Evolutionary conservation across 345 rosid species (phyloP).

Genomic region (Populus ilicifolia): DNA sequence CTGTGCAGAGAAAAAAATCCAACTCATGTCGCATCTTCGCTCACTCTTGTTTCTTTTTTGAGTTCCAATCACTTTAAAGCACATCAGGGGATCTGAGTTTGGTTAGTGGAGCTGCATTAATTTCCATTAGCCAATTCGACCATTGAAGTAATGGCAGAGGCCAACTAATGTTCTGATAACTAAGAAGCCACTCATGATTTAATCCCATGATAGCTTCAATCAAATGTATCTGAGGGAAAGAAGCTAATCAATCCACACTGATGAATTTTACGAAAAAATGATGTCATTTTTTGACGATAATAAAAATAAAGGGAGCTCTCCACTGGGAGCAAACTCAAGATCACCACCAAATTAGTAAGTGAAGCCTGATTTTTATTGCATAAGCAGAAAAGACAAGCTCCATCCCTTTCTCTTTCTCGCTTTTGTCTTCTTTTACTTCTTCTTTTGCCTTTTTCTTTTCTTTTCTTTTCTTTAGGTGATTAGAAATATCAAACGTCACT

Average conservation of each 20-base stretch:
- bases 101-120: not conserved
- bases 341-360: not conserved
- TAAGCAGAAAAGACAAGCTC: no score
- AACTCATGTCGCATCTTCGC: not conserved
- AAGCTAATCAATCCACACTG: not conserved
- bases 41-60: not conserved
- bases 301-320: not conserved
- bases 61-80: not conserved
- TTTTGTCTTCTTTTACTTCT: no score
- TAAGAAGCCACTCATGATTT: not conserved
- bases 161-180: not conserved
- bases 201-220: not conserved
- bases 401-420: no score
- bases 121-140: no score
- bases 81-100: not conserved
- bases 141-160: no score
- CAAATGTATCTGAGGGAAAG: not conserved
- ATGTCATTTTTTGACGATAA: no score
- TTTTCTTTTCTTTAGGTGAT: no score
- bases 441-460: no score
- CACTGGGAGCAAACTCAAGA: slow-evolving; percentile 11
- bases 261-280: not conserved
- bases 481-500: no score
- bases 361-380: not conserved
- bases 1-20: not conserved